These are phyloP conservation scores for Solanum chaucha DNA, from an alignment of 257 asterid species.

Conservation along the genomic window DNA sequence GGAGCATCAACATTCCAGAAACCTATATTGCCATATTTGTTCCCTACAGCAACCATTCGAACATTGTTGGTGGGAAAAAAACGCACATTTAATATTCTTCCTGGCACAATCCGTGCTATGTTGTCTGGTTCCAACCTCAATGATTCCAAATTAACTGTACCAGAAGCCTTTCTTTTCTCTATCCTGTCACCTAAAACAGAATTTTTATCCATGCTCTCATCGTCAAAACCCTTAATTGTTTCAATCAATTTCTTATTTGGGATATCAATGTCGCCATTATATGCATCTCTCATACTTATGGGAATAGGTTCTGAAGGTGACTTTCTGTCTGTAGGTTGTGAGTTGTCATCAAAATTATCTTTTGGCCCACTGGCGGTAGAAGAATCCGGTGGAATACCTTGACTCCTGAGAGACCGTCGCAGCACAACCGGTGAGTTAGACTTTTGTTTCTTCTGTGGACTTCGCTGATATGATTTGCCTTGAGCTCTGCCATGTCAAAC, in stretches of 20 bases:
- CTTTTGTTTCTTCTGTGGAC: conserved; percentile 54
- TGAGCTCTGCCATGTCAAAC: conserved; percentile 31
- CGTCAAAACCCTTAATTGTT: conserved; percentile 13
- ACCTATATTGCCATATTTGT: conserved; percentile 68
- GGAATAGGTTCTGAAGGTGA: conserved; percentile 32
- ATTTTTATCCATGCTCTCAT: conserved; percentile 10
- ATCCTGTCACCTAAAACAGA: background rate
- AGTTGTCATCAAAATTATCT: conserved; percentile 33
- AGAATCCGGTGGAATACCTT: conserved; percentile 72
- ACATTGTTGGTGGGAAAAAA: conserved; percentile 55
- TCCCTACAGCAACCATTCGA: conserved; percentile 68
- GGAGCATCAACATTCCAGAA: conserved; percentile 69
- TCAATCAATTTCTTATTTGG: conserved; percentile 27
- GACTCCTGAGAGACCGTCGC: conserved; percentile 85
- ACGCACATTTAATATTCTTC: conserved; percentile 53
- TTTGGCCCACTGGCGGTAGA: conserved; percentile 43
- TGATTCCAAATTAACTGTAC: conserved; percentile 36
- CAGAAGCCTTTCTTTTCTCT: conserved; percentile 13
- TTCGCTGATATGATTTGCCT: conserved; percentile 44
- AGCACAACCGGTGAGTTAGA: conserved; percentile 49
- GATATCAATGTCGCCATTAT: conserved; percentile 28
- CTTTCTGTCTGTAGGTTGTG: conserved; percentile 5
- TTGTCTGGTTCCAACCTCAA: conserved; percentile 53
- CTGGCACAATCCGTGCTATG: conserved; percentile 65
- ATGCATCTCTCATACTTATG: conserved; percentile 45